These are phyloP conservation scores for Penicillium riverlandense DNA, from an alignment of 495 filamentous ascomycete genomes.

Conservation along the genomic window DNA sequence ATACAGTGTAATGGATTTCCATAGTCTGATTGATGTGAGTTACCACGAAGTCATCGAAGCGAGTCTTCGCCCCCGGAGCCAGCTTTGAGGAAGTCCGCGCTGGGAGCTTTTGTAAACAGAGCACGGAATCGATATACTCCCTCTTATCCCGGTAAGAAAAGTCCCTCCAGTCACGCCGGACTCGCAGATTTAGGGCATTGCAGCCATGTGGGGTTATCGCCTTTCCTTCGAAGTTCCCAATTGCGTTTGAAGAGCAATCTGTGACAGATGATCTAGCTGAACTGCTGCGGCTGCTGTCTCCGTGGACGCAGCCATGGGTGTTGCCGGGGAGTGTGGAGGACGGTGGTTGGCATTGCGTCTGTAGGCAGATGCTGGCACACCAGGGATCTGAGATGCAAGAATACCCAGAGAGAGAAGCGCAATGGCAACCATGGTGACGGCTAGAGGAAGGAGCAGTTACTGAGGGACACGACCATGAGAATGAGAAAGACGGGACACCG, in stretches of 20 bases:
- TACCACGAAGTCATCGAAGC: constrained; percentile 66
- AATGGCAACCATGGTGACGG: constrained; percentile 10
- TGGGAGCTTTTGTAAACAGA: constrained; percentile 51
- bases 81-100: constrained; percentile 31
- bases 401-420: constrained; percentile 5
- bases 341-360: background rate
- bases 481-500: no score
- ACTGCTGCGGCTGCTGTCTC: constrained; percentile 10
- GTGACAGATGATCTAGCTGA: constrained; percentile 11
- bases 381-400: constrained; percentile 5
- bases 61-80: constrained; percentile 44
- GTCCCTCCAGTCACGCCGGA: constrained; percentile 42
- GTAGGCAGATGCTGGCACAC: constrained; percentile 2
- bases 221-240: constrained; percentile 3
- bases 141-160: constrained; percentile 38
- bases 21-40: constrained; percentile 59
- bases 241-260: constrained; percentile 10
- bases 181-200: constrained; percentile 37
- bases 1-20: constrained; percentile 52
- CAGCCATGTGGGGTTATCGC: constrained; percentile 31
- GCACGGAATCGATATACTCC: constrained; percentile 55
- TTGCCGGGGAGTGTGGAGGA: background rate
- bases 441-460: no score
- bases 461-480: no score
- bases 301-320: constrained; percentile 11